phyloP scores from a whole-genome alignment of 257 asterid genomes.

The Phtheirospermum japonicum region DNA sequence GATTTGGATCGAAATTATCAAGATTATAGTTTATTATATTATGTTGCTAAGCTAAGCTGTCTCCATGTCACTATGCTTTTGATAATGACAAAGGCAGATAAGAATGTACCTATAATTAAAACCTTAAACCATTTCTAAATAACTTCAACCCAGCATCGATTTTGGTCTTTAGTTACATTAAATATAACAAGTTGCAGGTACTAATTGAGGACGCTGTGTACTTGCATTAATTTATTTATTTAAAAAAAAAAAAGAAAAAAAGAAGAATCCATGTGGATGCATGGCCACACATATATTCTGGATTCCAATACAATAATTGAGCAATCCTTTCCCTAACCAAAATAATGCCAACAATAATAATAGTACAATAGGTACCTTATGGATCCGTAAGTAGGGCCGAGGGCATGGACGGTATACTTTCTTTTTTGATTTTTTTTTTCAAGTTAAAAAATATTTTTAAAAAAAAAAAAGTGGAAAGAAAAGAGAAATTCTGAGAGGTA shows the following conservation, averaged over 20 bases:
- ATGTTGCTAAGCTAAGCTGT: slow-evolving; percentile 32
- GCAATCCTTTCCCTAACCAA: slow-evolving; percentile 12
- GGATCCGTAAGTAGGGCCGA: no score
- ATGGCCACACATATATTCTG: slow-evolving; percentile 31
- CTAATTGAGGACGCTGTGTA: slow-evolving; percentile 14
- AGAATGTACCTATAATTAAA: slow-evolving; percentile 15
- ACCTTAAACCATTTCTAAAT: neutral
- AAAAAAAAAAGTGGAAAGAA: no score
- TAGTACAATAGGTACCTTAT: neutral
- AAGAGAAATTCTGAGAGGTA: no score
- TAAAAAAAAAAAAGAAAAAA: slow-evolving; percentile 2
- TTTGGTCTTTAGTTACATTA: slow-evolving; percentile 11
- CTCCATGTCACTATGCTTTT: slow-evolving; percentile 29
- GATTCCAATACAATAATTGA: slow-evolving; percentile 44
- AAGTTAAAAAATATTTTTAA: no score
- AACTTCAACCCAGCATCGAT: neutral
- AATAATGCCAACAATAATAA: slow-evolving; percentile 6
- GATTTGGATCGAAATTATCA: neutral
- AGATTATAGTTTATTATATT: neutral
- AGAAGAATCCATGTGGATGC: slow-evolving; percentile 25
- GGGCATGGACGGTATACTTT: no score
- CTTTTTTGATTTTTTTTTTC: no score
- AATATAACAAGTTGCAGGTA: slow-evolving; percentile 35
- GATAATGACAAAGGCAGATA: slow-evolving; percentile 25
- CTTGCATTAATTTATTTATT: neutral